Conservation (phyloP, 176 grass and related monocot genomes). For the Bromus sterilis region DNA sequence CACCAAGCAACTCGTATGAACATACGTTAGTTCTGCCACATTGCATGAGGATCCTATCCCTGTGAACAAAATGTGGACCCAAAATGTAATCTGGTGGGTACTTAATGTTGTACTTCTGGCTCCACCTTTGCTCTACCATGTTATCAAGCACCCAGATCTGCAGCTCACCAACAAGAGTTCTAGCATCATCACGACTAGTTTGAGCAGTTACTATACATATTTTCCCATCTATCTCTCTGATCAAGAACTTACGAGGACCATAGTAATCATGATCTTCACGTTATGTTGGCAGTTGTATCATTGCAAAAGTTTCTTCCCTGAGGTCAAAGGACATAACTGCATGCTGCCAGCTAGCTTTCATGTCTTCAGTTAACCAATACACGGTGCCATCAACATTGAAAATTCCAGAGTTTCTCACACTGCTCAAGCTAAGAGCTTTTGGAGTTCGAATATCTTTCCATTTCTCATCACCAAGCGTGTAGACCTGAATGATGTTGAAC, state of each 20-base stretch:
- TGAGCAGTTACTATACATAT: neutral
- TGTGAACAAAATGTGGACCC: neutral
- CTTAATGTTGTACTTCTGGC: neutral
- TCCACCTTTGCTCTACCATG: neutral
- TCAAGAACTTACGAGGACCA: neutral
- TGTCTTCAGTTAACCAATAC: slow-evolving; percentile 27
- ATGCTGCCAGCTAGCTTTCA: neutral
- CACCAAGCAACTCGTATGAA: neutral
- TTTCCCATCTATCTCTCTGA: neutral
- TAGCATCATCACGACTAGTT: neutral
- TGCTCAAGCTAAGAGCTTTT: neutral
- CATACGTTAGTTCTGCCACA: neutral
- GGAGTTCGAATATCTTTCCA: slow-evolving; percentile 12
- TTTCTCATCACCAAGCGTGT: slow-evolving; percentile 17
- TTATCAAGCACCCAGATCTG: neutral
- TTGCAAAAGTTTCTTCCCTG: slow-evolving; percentile 23
- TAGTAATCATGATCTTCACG: neutral
- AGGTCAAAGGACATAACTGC: slow-evolving; percentile 27
- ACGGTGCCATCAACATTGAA: slow-evolving; percentile 20
- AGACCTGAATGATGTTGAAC: slow-evolving; percentile 25
- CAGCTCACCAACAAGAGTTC: neutral
- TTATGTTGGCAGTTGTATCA: neutral
- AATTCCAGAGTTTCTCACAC: slow-evolving; percentile 10
- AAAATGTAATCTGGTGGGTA: neutral
- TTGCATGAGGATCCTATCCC: neutral